phyloP scores from a whole-genome alignment of 352 stramenopile genomes.

The Globisporangium orthogonon region DNA sequence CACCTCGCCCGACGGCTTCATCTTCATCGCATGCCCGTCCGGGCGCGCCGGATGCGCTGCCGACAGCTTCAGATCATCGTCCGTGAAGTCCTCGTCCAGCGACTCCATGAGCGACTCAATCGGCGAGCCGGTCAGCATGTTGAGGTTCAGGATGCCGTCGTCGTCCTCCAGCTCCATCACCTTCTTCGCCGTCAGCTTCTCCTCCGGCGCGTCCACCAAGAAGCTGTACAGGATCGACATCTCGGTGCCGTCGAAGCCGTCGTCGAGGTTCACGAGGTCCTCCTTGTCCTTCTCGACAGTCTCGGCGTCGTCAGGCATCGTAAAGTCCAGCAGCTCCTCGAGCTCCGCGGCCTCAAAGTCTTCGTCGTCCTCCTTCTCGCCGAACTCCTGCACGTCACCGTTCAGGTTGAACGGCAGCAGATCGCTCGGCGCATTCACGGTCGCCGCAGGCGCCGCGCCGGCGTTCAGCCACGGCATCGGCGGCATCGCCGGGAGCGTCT shows the following conservation, averaged over 20 bases:
- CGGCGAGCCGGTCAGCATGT: slow-evolving; percentile 52
- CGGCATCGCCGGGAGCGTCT: slow-evolving; percentile 52
- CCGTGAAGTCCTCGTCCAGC: slow-evolving; percentile 60
- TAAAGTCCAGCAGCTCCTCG: slow-evolving; percentile 72
- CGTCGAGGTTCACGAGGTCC: slow-evolving; percentile 67
- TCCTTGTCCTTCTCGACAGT: slow-evolving; percentile 62
- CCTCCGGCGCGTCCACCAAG: slow-evolving; percentile 65
- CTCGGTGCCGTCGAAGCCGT: slow-evolving; percentile 80
- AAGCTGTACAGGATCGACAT: slow-evolving; percentile 88
- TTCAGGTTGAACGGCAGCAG: slow-evolving; percentile 32
- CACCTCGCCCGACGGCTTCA: slow-evolving; percentile 24
- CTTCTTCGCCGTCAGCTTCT: slow-evolving; percentile 40
- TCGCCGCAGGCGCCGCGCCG: slow-evolving; percentile 2
- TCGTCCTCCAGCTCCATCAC: slow-evolving; percentile 35
- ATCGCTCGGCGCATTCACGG: slow-evolving; percentile 21
- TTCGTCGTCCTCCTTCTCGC: slow-evolving; percentile 8
- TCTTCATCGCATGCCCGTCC: slow-evolving; percentile 20
- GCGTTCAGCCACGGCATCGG: slow-evolving; percentile 23
- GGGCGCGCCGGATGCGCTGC: slow-evolving; percentile 15
- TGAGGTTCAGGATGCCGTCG: slow-evolving; percentile 74
- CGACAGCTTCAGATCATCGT: slow-evolving; percentile 68
- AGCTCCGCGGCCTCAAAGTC: slow-evolving; percentile 61
- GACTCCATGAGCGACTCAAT: slow-evolving; percentile 73
- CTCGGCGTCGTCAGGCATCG: slow-evolving; percentile 53
- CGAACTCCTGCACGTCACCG: slow-evolving; percentile 21